Evolutionary conservation across 2,329 filamentous ascomycete species (phyloP).

Genomic region (Cercospora zeina): DNA sequence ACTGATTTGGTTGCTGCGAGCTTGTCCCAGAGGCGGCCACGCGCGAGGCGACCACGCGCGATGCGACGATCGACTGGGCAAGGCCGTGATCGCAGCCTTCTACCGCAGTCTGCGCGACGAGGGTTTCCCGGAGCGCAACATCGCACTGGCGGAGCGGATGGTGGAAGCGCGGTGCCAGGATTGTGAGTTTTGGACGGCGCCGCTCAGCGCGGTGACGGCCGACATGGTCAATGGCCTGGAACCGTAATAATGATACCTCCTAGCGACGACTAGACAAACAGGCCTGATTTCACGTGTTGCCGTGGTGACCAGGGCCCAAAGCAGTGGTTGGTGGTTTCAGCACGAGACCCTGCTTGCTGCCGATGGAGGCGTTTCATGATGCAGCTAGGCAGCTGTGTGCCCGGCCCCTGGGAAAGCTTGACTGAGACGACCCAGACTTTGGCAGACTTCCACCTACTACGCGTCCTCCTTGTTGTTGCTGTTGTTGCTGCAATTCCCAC

Average conservation of each 20-base stretch:
- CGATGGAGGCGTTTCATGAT: background rate
- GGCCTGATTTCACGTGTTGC: background rate
- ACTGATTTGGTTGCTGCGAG: constrained; percentile 31
- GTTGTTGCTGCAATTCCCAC: background rate
- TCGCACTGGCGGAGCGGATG: constrained; percentile 28
- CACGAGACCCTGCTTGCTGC: background rate
- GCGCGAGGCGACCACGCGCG: background rate
- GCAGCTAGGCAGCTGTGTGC: background rate
- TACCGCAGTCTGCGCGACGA: constrained; percentile 31
- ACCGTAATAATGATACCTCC: background rate
- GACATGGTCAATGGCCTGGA: constrained; percentile 29
- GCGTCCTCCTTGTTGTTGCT: background rate
- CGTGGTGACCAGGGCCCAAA: background rate
- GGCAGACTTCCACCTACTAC: too few species aligned
- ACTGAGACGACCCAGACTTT: too few species aligned
- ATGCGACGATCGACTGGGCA: constrained; percentile 4
- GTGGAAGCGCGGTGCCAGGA: constrained; percentile 22
- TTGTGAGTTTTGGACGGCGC: constrained; percentile 25
- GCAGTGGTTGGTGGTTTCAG: background rate
- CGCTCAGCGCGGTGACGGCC: constrained; percentile 23
- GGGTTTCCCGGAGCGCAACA: constrained; percentile 29
- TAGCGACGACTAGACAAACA: background rate
- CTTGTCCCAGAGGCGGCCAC: constrained; percentile 21
- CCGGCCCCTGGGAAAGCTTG: background rate
- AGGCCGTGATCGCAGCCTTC: constrained; percentile 25